Conservation (phyloP, 2,329 filamentous ascomycete genomes). For the Botrytis pseudocinerea region DNA sequence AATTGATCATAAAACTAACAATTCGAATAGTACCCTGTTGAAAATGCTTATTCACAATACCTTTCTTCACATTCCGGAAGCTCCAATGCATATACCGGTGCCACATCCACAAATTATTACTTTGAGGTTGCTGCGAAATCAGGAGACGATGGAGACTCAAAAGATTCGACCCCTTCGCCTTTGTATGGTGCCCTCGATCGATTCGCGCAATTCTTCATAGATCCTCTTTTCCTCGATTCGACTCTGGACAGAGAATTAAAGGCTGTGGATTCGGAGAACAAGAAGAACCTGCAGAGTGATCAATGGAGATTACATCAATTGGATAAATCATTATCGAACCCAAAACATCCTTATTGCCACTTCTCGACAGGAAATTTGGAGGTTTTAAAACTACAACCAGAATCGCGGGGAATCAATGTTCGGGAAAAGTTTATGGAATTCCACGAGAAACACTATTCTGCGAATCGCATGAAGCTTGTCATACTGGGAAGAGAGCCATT, state of each 20-base stretch:
- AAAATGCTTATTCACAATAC: constrained; percentile 95
- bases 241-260: constrained; percentile 70
- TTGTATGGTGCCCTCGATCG: constrained; percentile 71
- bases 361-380: constrained; percentile 74
- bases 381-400: constrained; percentile 67
- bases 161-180: constrained; percentile 60
- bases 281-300: constrained; percentile 76
- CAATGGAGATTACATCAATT: constrained; percentile 71
- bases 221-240: constrained; percentile 68
- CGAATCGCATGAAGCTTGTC: constrained; percentile 73
- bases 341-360: constrained; percentile 69
- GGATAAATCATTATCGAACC: constrained; percentile 68
- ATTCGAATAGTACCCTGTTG: constrained; percentile 70
- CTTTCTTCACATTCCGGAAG: constrained; percentile 85
- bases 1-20: constrained; percentile 27
- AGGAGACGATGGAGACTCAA: constrained; percentile 62
- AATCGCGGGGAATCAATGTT: constrained; percentile 66
- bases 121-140: constrained; percentile 90
- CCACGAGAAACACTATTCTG: constrained; percentile 70
- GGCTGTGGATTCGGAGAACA: constrained; percentile 76
- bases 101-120: constrained; percentile 95
- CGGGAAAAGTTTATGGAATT: constrained; percentile 73
- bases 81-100: constrained; percentile 92
- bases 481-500: constrained; percentile 66
- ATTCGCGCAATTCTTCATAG: constrained; percentile 75